Evolutionary conservation across 176 grass and related monocot species (phyloP).

Genomic region (Oryza nivara): DNA sequence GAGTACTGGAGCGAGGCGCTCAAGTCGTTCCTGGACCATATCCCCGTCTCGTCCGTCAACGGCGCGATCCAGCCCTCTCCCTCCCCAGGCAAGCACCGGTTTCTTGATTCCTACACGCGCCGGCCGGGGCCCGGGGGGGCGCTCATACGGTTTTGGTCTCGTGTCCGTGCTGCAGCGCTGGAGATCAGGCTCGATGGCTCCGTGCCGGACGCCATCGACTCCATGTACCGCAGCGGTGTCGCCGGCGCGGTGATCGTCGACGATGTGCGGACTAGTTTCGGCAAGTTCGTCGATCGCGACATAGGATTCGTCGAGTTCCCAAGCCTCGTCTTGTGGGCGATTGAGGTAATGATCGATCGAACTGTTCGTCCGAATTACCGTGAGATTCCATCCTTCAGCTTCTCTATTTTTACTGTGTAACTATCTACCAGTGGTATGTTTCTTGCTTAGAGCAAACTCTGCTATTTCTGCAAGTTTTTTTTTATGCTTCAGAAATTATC

Average conservation of each 20-base stretch:
- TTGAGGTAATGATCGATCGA: slow-evolving; percentile 40
- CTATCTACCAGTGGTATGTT: neutral
- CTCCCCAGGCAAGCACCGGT: slow-evolving; percentile 15
- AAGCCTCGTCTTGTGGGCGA: slow-evolving; percentile 49
- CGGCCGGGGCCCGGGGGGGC: no score
- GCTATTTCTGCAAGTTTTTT: neutral
- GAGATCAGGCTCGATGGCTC: slow-evolving; percentile 50
- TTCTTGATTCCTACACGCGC: neutral
- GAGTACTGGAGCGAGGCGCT: slow-evolving; percentile 59
- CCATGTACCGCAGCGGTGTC: slow-evolving; percentile 44
- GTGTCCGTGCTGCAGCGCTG: slow-evolving; percentile 33
- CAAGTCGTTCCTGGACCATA: slow-evolving; percentile 66
- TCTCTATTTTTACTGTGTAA: neutral
- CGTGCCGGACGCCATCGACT: slow-evolving; percentile 46
- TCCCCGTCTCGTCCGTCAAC: slow-evolving; percentile 58
- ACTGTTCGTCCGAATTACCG: neutral
- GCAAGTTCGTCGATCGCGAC: slow-evolving; percentile 56
- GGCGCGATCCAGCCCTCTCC: slow-evolving; percentile 29
- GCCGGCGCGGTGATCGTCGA: slow-evolving; percentile 52
- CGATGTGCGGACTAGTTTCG: slow-evolving; percentile 32
- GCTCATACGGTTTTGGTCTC: neutral
- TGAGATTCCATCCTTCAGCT: neutral
- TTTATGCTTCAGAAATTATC: neutral
- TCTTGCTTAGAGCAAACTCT: no score
- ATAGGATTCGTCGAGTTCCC: slow-evolving; percentile 57